Evolutionary conservation across 176 grass and related monocot genomes (phyloP).

Genomic region (Thinopyrum elongatum): DNA sequence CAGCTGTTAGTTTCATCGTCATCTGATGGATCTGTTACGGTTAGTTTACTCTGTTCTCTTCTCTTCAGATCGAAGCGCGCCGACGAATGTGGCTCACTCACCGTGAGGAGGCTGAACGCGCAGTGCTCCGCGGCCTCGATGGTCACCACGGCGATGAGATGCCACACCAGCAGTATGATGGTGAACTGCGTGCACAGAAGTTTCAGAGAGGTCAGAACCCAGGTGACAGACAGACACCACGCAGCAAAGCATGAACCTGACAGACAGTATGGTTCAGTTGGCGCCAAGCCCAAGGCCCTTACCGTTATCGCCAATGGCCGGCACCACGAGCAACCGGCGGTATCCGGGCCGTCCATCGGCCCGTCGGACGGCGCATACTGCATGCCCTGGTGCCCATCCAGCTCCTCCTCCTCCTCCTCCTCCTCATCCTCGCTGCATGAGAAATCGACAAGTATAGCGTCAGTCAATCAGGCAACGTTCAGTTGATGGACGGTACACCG

Average conservation of each 20-base stretch:
- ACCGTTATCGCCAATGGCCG: conserved; percentile 51
- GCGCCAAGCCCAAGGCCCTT: not conserved
- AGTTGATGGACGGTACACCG: not conserved
- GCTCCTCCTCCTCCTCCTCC: not conserved
- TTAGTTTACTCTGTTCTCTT: not conserved
- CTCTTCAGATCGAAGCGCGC: not conserved
- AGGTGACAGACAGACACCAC: not conserved
- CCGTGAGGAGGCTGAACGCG: conserved; percentile 44
- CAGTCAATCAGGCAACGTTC: not conserved
- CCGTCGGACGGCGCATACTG: not conserved
- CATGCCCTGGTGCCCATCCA: conserved; percentile 27
- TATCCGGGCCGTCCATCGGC: conserved; percentile 13
- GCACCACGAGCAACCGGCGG: conserved; percentile 38
- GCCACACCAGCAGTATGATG: conserved; percentile 55
- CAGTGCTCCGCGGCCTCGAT: conserved; percentile 42
- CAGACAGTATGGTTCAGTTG: not conserved
- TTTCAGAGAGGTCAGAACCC: conserved; percentile 15
- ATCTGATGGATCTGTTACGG: not conserved
- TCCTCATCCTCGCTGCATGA: conserved; percentile 44
- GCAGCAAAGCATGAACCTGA: too few relatives aligned
- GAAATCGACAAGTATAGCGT: not conserved
- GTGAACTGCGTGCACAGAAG: conserved; percentile 47
- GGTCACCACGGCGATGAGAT: conserved; percentile 52
- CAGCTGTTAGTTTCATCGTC: not conserved
- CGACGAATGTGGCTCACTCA: conserved; percentile 38